Percentiles rank a stretch among this genome's conserved stretches.
These are phyloP conservation scores for Hypocrella siamensis DNA, from an alignment of 2,329 filamentous ascomycete genomes.

Conservation along the genomic window DNA sequence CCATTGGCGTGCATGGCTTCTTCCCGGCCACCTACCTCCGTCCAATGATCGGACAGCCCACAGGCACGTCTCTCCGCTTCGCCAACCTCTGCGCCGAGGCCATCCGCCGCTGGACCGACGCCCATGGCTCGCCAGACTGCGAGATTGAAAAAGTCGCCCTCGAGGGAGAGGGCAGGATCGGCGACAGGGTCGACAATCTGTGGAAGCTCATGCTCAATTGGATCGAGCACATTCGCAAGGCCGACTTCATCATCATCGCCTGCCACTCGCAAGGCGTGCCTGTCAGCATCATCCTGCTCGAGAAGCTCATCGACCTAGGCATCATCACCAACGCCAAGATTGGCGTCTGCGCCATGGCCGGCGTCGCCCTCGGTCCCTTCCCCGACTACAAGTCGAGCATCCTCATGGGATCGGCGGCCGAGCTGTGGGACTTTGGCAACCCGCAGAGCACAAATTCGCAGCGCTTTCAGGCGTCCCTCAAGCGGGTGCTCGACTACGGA, in stretches of 20 bases:
- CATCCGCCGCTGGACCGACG: constrained; percentile 68
- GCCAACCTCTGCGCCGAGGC: constrained; percentile 73
- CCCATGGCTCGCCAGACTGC: constrained; percentile 54
- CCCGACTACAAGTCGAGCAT: constrained; percentile 80
- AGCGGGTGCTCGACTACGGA: constrained; percentile 60
- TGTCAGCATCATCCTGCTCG: constrained; percentile 80
- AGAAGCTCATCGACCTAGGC: constrained; percentile 82
- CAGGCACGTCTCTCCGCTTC: constrained; percentile 87
- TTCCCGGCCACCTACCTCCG: constrained; percentile 79
- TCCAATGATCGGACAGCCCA: constrained; percentile 87
- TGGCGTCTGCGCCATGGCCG: constrained; percentile 79
- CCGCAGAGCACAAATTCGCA: constrained; percentile 68
- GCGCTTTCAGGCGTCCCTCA: constrained; percentile 62
- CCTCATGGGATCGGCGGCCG: constrained; percentile 78
- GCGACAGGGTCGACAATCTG: constrained; percentile 74
- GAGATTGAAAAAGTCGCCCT: constrained; percentile 89
- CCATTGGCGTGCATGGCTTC: constrained; percentile 87
- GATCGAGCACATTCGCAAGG: constrained; percentile 76
- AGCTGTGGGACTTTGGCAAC: constrained; percentile 86
- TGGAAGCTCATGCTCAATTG: constrained; percentile 93
- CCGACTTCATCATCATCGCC: constrained; percentile 82
- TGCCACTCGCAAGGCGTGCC: constrained; percentile 95
- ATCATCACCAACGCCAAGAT: constrained; percentile 64
- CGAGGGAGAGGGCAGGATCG: constrained; percentile 86
- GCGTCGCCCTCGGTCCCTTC: constrained; percentile 87